Percentiles rank a stretch among this genome's conserved stretches.
Evolutionary conservation across 495 filamentous ascomycete genomes (phyloP).

Genomic region (Penicillium canariense): DNA sequence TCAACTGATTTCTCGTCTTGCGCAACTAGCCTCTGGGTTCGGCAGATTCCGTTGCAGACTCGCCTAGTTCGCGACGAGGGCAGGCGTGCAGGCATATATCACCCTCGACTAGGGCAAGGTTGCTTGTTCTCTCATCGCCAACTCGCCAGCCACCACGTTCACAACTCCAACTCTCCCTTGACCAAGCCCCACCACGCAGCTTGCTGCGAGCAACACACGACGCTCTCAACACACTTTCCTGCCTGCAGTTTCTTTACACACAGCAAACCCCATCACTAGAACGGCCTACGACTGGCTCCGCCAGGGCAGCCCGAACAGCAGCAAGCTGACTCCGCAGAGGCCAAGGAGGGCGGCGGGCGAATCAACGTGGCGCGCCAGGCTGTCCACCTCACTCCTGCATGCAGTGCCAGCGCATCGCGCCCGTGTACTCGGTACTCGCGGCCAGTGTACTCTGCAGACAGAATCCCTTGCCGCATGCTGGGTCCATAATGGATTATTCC

Average conservation of each 20-base stretch:
- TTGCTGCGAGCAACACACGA: not conserved
- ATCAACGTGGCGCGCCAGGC: constrained; percentile 22
- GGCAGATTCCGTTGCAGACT: no score
- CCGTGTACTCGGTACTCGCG: constrained; percentile 17
- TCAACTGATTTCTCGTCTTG: no score
- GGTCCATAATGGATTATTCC: not conserved
- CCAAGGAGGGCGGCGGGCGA: constrained; percentile 31
- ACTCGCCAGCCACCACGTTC: no score
- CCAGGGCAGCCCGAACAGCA: constrained; percentile 1
- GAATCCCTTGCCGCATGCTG: constrained; percentile 10
- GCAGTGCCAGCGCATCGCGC: constrained; percentile 30
- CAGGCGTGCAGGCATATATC: no score
- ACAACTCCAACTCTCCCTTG: not conserved
- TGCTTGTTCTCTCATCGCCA: no score
- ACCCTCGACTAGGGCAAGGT: no score
- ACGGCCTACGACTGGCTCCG: not conserved
- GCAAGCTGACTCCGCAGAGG: constrained; percentile 21
- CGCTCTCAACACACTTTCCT: not conserved
- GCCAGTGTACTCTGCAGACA: constrained; percentile 10
- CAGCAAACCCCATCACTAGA: not conserved
- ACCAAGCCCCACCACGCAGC: not conserved
- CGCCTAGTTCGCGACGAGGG: no score
- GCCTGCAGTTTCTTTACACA: not conserved
- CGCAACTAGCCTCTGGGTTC: no score
- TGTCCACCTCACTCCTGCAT: constrained; percentile 39